Percentiles rank a stretch among this genome's conserved stretches.
Evolutionary conservation across 2,329 filamentous ascomycete species (phyloP).

Genomic region (Penicillium capsulatum): DNA sequence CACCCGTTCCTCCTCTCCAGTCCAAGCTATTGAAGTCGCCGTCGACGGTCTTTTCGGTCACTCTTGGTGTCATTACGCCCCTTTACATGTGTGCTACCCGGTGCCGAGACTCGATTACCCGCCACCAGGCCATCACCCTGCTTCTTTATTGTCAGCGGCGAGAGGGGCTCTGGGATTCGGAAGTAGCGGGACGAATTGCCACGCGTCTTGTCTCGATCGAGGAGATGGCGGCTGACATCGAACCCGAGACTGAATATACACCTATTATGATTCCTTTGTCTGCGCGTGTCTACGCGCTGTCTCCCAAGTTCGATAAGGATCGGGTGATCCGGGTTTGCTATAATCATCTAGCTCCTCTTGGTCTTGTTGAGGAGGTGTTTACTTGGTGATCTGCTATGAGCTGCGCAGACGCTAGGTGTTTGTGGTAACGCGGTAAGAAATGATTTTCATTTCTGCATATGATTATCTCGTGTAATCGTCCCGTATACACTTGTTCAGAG

Average conservation of each 20-base stretch:
- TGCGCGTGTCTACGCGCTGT: background rate
- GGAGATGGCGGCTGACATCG: constrained; percentile 12
- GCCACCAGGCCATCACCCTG: constrained; percentile 59
- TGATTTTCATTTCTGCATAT: no score
- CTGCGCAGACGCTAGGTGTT: no score
- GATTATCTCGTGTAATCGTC: background rate
- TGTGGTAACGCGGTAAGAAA: no score
- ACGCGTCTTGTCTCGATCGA: constrained; percentile 18
- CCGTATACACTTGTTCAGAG: background rate
- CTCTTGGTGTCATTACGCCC: constrained; percentile 61
- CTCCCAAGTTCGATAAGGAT: background rate
- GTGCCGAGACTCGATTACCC: constrained; percentile 55
- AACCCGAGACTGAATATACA: constrained; percentile 1
- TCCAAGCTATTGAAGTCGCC: constrained; percentile 6
- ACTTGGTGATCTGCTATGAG: background rate
- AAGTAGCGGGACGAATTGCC: constrained; percentile 18
- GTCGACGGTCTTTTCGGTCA: constrained; percentile 52
- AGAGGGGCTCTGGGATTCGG: constrained; percentile 64
- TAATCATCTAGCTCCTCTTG: background rate
- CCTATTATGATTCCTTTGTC: constrained; percentile 1
- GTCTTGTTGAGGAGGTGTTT: background rate
- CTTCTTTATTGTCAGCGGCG: constrained; percentile 57
- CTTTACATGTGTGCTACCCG: constrained; percentile 65
- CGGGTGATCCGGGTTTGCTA: background rate
- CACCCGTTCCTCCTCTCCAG: constrained; percentile 7